A percentile compares a stretch with the other conserved stretches of the same genome.
phyloP scores from a whole-genome alignment of 192 early-diverging fungal species.

The Diversispora eburnea region DNA sequence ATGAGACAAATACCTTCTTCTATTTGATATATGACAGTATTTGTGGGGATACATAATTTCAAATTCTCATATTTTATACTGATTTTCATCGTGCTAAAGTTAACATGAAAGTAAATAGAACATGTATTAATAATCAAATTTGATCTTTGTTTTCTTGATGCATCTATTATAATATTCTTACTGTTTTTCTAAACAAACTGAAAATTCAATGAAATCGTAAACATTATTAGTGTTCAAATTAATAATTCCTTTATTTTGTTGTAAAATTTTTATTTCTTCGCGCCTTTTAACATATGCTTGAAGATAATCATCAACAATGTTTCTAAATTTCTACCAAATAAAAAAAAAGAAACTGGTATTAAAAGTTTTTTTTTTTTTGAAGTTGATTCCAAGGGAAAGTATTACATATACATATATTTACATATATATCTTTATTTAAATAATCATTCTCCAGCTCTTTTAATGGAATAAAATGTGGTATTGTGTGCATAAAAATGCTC shows the following conservation, averaged over 20 bases:
- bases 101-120: background rate
- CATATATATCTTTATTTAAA: conserved; percentile 35
- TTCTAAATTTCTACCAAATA: background rate
- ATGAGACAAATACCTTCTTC: background rate
- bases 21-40: background rate
- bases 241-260: background rate
- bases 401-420: conserved; percentile 8
- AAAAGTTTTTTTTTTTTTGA: background rate
- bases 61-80: background rate
- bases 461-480: conserved; percentile 42
- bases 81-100: background rate
- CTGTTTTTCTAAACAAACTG: background rate
- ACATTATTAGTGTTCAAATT: background rate
- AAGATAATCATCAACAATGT: background rate
- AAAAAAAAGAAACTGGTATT: background rate
- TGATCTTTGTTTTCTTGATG: too few relatives aligned
- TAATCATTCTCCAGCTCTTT: conserved; percentile 27
- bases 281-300: conserved; percentile 15
- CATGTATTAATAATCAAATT: too few relatives aligned
- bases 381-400: background rate
- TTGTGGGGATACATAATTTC: background rate
- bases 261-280: background rate
- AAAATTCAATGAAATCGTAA: background rate
- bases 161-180: background rate
- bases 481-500: conserved; percentile 35